These are phyloP conservation scores for Exophiala xenobiotica DNA, from an alignment of 2,329 filamentous ascomycete genomes.

Conservation along the genomic window DNA sequence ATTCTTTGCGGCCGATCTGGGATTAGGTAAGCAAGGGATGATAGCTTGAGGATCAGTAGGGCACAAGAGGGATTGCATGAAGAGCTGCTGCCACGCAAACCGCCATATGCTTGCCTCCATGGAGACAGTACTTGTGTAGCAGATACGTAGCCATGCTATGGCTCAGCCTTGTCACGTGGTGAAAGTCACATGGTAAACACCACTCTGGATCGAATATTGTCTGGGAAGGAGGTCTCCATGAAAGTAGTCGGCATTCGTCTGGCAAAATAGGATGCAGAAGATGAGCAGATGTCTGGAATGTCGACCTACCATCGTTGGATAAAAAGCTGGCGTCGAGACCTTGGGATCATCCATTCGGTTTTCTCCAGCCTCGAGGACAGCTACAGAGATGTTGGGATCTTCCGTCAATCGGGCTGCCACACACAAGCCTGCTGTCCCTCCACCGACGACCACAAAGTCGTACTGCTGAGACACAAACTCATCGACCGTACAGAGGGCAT, in stretches of 20 bases:
- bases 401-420: conserved; percentile 36
- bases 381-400: conserved; percentile 39
- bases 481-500: conserved; percentile 20
- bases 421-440: conserved; percentile 36
- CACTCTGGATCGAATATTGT: too few relatives aligned
- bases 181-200: too few relatives aligned
- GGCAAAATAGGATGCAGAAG: too few relatives aligned
- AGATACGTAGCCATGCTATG: too few relatives aligned
- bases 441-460: conserved; percentile 37
- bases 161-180: not conserved
- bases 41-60: not conserved
- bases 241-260: too few relatives aligned
- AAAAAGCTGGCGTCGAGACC: conserved; percentile 32
- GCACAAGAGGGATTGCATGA: not conserved
- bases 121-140: too few relatives aligned
- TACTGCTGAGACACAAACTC: conserved; percentile 26
- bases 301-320: conserved; percentile 22
- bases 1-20: conserved; percentile 21
- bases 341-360: conserved; percentile 32
- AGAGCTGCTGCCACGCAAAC: too few relatives aligned
- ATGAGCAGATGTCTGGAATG: too few relatives aligned
- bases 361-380: conserved; percentile 48
- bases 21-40: not conserved
- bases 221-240: too few relatives aligned
- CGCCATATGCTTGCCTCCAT: too few relatives aligned